Evolutionary conservation across 2,329 filamentous ascomycete genomes (phyloP).

Genomic region (Coleophoma eucalyptorum): DNA sequence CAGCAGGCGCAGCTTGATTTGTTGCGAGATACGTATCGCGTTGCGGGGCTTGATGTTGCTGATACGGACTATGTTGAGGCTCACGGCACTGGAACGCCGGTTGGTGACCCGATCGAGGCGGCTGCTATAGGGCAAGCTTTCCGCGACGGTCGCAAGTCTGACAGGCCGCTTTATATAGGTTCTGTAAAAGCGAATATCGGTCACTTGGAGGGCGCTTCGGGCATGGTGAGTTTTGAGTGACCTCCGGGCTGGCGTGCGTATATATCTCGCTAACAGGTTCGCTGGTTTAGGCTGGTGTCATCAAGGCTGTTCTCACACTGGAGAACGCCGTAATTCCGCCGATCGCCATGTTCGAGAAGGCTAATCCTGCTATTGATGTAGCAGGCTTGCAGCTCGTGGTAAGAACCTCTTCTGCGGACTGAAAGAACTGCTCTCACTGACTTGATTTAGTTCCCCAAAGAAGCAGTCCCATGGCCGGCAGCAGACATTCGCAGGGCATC

Average conservation of each 20-base stretch:
- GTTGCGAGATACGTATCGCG: constrained; percentile 3
- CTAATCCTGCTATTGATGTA: not conserved
- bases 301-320: constrained; percentile 30
- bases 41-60: constrained; percentile 2
- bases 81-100: constrained; percentile 6
- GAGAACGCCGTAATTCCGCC: constrained; percentile 13
- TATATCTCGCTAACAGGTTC: not conserved
- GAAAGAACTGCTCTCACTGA: not conserved
- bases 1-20: constrained; percentile 31
- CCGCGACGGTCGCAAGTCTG: not conserved
- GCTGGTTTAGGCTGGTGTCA: constrained; percentile 17
- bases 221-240: constrained; percentile 19
- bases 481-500: constrained; percentile 5
- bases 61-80: constrained; percentile 3
- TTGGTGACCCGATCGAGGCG: constrained; percentile 7
- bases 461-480: constrained; percentile 1
- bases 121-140: constrained; percentile 1
- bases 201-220: constrained; percentile 39
- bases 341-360: constrained; percentile 18
- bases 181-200: constrained; percentile 34
- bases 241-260: not conserved
- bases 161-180: constrained; percentile 11
- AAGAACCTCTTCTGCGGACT: not conserved
- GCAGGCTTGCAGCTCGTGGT: not conserved
- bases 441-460: not conserved